Conservation (phyloP, 345 rosid species). For the Euphorbia pulcherrima region DNA sequence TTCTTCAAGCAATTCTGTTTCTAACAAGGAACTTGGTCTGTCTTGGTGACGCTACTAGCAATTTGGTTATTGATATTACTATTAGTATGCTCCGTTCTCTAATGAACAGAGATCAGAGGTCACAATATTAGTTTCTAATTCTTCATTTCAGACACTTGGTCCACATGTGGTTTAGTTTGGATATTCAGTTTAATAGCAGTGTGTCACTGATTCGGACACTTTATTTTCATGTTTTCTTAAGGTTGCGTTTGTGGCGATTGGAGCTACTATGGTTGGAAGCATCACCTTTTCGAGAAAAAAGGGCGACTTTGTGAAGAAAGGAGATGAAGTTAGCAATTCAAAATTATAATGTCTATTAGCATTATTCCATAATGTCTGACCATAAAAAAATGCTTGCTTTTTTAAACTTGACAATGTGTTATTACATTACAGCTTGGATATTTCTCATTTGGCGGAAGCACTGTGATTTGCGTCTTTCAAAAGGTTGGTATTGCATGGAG, state of each 20-base stretch:
- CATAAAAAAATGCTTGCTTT: constrained; percentile 1
- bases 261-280: constrained; percentile 98
- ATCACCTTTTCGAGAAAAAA: constrained; percentile 54
- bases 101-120: too few relatives aligned
- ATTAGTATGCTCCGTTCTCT: too few relatives aligned
- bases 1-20: background rate
- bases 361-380: background rate
- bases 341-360: background rate
- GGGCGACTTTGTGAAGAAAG: constrained; percentile 66
- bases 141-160: background rate
- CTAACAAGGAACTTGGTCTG: background rate
- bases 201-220: background rate
- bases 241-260: constrained; percentile 93
- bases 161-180: too few relatives aligned
- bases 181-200: background rate
- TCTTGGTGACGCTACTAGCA: background rate
- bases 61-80: too few relatives aligned
- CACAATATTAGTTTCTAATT: too few relatives aligned
- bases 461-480: constrained; percentile 77
- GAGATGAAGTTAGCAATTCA: constrained; percentile 64
- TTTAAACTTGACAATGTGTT: constrained; percentile 9
- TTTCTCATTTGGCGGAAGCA: constrained; percentile 95
- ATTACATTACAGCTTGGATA: constrained; percentile 68
- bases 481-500: constrained; percentile 50
- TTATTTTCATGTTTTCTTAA: constrained; percentile 21